Evolutionary conservation across 352 stramenopile genomes (phyloP), one percentile per base, ranked within the genome.

Genomic region (Phytophthora europaea): DNA sequence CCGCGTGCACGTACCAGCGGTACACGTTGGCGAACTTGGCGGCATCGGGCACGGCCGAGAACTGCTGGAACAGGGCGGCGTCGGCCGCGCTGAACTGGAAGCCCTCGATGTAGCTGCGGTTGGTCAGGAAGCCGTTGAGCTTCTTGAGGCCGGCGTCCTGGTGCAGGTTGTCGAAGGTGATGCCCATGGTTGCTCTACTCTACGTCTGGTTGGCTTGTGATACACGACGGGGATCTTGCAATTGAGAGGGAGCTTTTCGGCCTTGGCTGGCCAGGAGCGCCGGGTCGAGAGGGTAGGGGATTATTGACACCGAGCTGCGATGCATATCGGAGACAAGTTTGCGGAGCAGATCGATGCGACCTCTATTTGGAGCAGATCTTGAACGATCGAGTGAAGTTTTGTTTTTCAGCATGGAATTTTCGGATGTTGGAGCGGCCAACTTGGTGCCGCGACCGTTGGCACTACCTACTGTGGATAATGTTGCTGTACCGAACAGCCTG

Each of bases 41-140:
- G 56, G 80, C 75, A 57, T 92, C 83, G 12, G 84, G 82, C 4
- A 75, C 70, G 47, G 66, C 34, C 36, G 72, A 47, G 61, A 90
- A 74, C 69, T 90, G 74, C 43, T 74, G 58, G 68, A 94, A 94
- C 15, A 89, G 51, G n/a, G 75, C 73, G 15, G 80, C 78, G 68
- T 97, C 90, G 36, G 83, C 83, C 12, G 81, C 73, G 55, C 82
- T 89, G 66, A 94, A 94, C 47, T 84, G 75, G 78, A 78, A 95
- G 57, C 88, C 90, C 55, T 92, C 85, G 36, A 97, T 79, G 80
- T 97, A 97, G 58, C 82, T 93, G 58, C 84, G 84, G 70, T 80
- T 80, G 31, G 78, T 89, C 47, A 97, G 86, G 83, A 92, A 97
- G 69, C 87, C 85, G 71, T 93, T 93, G 2, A 93, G 83, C 78